These are phyloP conservation scores for Mycogone perniciosa DNA, from an alignment of 2,329 filamentous ascomycete species.

Conservation along the genomic window DNA sequence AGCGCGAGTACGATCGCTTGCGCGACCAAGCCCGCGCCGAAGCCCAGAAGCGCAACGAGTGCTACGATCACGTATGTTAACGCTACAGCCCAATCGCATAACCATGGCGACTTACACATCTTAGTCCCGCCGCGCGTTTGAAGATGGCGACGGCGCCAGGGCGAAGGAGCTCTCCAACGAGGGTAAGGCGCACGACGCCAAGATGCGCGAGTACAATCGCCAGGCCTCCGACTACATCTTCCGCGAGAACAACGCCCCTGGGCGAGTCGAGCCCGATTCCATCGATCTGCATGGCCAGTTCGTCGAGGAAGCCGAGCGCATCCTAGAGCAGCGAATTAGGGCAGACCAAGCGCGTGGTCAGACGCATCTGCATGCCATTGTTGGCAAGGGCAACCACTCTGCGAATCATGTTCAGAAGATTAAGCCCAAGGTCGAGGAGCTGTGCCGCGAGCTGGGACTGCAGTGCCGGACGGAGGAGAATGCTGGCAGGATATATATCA, in stretches of 20 bases:
- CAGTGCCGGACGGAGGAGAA: conserved; percentile 84
- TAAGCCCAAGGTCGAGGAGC: conserved; percentile 85
- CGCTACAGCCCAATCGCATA: not conserved
- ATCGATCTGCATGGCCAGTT: conserved; percentile 94
- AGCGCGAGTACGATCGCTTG: conserved; percentile 87
- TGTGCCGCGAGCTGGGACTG: conserved; percentile 77
- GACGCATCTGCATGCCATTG: conserved; percentile 85
- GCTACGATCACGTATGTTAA: conserved; percentile 61
- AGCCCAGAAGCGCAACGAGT: conserved; percentile 68
- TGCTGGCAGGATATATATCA: conserved; percentile 80
- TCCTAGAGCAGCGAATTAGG: conserved; percentile 78
- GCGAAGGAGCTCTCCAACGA: conserved; percentile 81
- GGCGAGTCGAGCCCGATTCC: conserved; percentile 68
- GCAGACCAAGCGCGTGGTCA: conserved; percentile 69
- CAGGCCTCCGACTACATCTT: conserved; percentile 94
- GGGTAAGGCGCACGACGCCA: conserved; percentile 74
- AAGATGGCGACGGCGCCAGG: conserved; percentile 70
- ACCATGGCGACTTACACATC: not conserved
- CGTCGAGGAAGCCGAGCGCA: conserved; percentile 89
- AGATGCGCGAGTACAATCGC: conserved; percentile 83
- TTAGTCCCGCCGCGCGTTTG: conserved; percentile 72
- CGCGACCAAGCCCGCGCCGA: conserved; percentile 77
- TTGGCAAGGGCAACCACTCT: conserved; percentile 91
- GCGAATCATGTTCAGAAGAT: conserved; percentile 80
- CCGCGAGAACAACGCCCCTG: conserved; percentile 81